Evolutionary conservation across 306 rosid species (phyloP), one percentile per base, ranked within the genome.

Genomic region (Malus asiatica): DNA sequence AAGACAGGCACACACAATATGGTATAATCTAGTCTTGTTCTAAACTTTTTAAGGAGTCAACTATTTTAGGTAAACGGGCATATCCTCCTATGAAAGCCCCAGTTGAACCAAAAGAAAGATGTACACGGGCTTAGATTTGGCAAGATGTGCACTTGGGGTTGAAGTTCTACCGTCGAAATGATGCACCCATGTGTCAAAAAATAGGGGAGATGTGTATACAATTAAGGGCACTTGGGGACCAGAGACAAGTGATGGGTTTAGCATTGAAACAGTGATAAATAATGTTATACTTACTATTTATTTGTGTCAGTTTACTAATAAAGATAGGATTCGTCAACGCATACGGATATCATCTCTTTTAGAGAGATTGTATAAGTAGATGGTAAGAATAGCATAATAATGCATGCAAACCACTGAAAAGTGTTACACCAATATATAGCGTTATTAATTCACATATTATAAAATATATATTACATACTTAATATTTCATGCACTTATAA

Each of bases 211-310:
- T 11, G 11, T 40, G 11, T 9, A 9, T 9, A 16, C 16, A 33
- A 4, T 70, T 23, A 70, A 75, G 51, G 78, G 83, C 86, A 82
- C 88, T 82, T 86, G 83, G 90, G 82, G 57, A 16, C n/a, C 12
- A 4, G 42, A 63, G 7, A 61, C 44, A 63, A 8, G 42, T 11
- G 14, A 63, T 63, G 44, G 40, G 68, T 20, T 12, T 61, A 14
- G 22, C 38, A 61, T 35, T 35, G 9, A 35, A 35, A 6, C 40
- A 35, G 7, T 35, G 40, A 35, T 35, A 8, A 35, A 7, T 35
- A 35, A 35, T 6, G 40, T 0, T 7, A 35, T 8, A 35, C 40
- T 35, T 35, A 7, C 40, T 0, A 35, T 35, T 35, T 7, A 35
- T 35, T 35, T 35, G 9, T 35, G 2, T 6, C 40, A 35, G 7